A percentile compares a stretch with the other conserved stretches of the same genome.
These are phyloP conservation scores for Petunia hybrid DNA, from an alignment of 305 asterid species.

Conservation along the genomic window DNA sequence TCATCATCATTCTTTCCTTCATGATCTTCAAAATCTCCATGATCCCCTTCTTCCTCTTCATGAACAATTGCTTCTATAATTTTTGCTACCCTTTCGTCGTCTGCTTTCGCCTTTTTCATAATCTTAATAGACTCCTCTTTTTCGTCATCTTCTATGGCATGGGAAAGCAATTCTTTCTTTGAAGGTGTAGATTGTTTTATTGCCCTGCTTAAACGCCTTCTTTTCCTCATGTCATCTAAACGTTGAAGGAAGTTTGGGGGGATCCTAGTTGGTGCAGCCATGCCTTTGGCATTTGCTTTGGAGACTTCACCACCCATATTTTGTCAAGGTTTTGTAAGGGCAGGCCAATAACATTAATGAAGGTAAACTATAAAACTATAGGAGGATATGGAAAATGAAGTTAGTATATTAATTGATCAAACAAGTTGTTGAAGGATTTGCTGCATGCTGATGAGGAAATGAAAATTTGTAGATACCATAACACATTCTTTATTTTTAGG, in stretches of 20 bases:
- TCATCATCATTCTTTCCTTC: slow-evolving; percentile 16
- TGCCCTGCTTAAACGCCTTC: neutral
- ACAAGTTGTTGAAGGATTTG: neutral
- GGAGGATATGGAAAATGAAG: neutral
- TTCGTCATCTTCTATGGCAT: slow-evolving; percentile 28
- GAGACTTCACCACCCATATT: slow-evolving; percentile 47
- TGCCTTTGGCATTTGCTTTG: slow-evolving; percentile 30
- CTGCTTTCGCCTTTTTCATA: neutral
- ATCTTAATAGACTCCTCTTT: neutral
- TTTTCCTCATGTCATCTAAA: slow-evolving; percentile 18
- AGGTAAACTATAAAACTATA: neutral
- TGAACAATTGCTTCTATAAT: neutral
- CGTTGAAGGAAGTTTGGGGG: slow-evolving; percentile 39
- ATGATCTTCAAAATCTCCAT: slow-evolving; percentile 1
- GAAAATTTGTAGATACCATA: neutral
- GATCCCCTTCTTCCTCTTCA: neutral
- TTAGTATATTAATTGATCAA: neutral
- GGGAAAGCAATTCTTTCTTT: slow-evolving; percentile 31
- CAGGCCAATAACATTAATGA: no score
- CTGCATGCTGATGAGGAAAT: neutral
- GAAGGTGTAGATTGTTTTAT: slow-evolving; percentile 24
- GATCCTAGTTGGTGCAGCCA: no score
- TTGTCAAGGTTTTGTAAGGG: neutral
- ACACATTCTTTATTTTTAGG: neutral
- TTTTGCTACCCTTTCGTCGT: neutral